Percentiles rank a stretch among this genome's conserved stretches.
Conservation (phyloP, 2,329 filamentous ascomycete genomes). For the Chaetothyriales sp. region DNA sequence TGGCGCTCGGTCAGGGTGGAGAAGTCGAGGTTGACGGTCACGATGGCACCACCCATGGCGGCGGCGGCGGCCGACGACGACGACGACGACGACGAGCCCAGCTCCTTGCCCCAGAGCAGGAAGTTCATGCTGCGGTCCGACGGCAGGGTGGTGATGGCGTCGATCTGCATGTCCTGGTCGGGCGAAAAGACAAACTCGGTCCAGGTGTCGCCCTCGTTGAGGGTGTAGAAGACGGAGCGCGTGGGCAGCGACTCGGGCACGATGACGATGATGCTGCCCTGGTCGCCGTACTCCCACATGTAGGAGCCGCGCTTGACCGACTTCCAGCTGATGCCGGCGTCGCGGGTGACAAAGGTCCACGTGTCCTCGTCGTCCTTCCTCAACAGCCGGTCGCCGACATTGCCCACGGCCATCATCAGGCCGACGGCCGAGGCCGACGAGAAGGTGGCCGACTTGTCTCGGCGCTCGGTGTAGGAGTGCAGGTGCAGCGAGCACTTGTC, state of each 20-base stretch:
- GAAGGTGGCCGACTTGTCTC: slow-evolving; percentile 69
- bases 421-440: slow-evolving; percentile 80
- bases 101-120: slow-evolving; percentile 64
- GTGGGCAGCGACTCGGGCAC: slow-evolving; percentile 58
- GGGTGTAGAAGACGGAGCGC: slow-evolving; percentile 58
- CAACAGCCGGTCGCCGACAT: slow-evolving; percentile 63
- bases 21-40: slow-evolving; percentile 80
- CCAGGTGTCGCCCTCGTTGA: slow-evolving; percentile 74
- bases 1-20: slow-evolving; percentile 57
- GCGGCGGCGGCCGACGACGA: too few relatives aligned
- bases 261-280: slow-evolving; percentile 83
- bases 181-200: slow-evolving; percentile 54
- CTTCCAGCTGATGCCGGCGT: slow-evolving; percentile 83
- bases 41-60: slow-evolving; percentile 39
- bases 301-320: slow-evolving; percentile 75
- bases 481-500: slow-evolving; percentile 75
- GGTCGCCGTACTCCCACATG: slow-evolving; percentile 91
- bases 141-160: slow-evolving; percentile 74
- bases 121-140: slow-evolving; percentile 87
- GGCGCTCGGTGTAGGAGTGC: slow-evolving; percentile 87
- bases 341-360: slow-evolving; percentile 77
- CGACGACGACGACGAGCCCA: too few relatives aligned
- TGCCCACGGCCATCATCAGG: slow-evolving; percentile 80
- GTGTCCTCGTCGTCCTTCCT: slow-evolving; percentile 64
- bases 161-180: slow-evolving; percentile 57